A percentile compares a stretch with the other conserved stretches of the same genome.
Evolutionary conservation across 1,284 basidiomycete species (phyloP).

Genomic region (Malassezia vespertilionis): DNA sequence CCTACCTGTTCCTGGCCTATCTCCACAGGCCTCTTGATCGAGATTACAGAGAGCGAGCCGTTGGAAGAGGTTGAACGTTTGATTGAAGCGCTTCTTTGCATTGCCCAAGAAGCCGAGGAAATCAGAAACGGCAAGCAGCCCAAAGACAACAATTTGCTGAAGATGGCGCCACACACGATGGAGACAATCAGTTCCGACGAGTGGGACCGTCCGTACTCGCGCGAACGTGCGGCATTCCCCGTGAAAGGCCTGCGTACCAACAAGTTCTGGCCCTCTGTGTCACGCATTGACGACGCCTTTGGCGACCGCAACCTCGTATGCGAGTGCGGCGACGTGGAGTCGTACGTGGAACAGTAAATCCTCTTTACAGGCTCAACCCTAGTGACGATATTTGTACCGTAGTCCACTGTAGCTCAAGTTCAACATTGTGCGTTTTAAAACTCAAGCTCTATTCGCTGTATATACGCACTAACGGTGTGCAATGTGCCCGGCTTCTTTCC

Average conservation of each 20-base stretch:
- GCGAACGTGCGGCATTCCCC: slow-evolving; percentile 38
- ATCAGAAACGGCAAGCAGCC: slow-evolving; percentile 67
- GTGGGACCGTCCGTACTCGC: slow-evolving; percentile 58
- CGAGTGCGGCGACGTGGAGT: slow-evolving; percentile 33
- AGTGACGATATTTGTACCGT: slow-evolving; percentile 51
- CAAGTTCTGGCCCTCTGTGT: slow-evolving; percentile 45
- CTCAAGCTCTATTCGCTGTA: too few relatives aligned
- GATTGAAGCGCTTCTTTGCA: slow-evolving; percentile 92
- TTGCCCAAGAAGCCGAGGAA: slow-evolving; percentile 80
- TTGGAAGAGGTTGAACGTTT: slow-evolving; percentile 55
- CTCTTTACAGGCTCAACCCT: background rate
- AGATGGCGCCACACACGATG: slow-evolving; percentile 84
- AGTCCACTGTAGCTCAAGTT: background rate
- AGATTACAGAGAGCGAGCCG: slow-evolving; percentile 44
- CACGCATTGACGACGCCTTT: slow-evolving; percentile 38
- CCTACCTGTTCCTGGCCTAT: slow-evolving; percentile 47
- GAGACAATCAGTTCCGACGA: slow-evolving; percentile 63
- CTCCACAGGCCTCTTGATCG: slow-evolving; percentile 41
- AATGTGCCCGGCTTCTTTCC: slow-evolving; percentile 32
- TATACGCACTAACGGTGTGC: slow-evolving; percentile 15
- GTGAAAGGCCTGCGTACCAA: slow-evolving; percentile 24
- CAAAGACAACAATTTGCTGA: slow-evolving; percentile 60
- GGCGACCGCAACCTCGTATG: slow-evolving; percentile 33
- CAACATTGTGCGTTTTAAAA: too few relatives aligned
- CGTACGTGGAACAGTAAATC: slow-evolving; percentile 16